Evolutionary conservation across 148 eudicot genomes (phyloP), one percentile per base, ranked within the genome.

Genomic region (Fagopyrum tataricum): DNA sequence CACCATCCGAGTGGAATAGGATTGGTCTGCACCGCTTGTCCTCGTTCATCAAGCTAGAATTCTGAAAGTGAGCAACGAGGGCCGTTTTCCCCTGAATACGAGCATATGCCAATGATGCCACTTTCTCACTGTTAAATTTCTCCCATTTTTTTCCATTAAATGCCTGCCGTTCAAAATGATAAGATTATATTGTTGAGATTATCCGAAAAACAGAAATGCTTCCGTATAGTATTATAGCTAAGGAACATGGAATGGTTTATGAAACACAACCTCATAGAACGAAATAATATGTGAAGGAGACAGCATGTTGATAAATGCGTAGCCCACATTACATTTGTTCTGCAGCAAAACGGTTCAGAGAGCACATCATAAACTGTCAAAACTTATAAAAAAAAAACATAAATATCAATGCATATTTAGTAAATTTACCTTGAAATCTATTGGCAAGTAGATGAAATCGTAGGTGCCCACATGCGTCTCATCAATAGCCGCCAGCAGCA

Each of bases 241-340:
- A 18, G 51, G n/a, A 66, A 61, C 39, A 44, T 24, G 51, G 18
- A 11, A 14, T 40, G 53, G 20, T 17, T 26, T 42, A 7, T 23
- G 39, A 67, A 67, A 18, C n/a, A 46, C 72, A 37, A 94, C 98
- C 97, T 88, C 72, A 46, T 85, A 91, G 71, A 94, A 94, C 4
- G 91, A 89, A 51, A 89, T 81, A 37, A 94, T 89, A 55, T 89
- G 89, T 14, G 83, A 77, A 70, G 98, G 98, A 68, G 93, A 87
- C 76, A 84, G 42, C 98, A 94, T 94, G 79, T 94, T 94, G 79
- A 94, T 91, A 73, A 94, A 94, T 10, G 98, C 97, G 76, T 94
- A 94, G 59, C 98, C 98, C 53, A 94, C 97, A 71, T 94, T 94
- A 87, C 98, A 94, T 76, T 91, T 94, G 61, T 94, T 94, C 98